Evolutionary conservation across 805 yeast genomes (phyloP).

Genomic region (Hagleromyces aurorensis): DNA sequence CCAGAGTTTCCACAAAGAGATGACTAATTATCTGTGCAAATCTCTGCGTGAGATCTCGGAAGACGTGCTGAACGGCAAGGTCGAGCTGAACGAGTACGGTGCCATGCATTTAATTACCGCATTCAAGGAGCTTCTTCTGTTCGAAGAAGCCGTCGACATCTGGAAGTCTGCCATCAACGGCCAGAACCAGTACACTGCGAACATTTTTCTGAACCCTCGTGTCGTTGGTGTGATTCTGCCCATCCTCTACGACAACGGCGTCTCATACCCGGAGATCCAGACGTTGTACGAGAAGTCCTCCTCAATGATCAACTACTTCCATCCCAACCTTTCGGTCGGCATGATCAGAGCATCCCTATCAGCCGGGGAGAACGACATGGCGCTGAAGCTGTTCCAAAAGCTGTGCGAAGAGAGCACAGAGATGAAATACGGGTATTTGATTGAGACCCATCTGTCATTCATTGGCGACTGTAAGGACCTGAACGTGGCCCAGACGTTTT

Average conservation of each 20-base stretch:
- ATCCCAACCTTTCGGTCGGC: conserved; percentile 51
- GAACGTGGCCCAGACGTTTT: conserved; percentile 62
- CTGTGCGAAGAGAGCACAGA: conserved; percentile 46
- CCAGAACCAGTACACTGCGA: conserved; percentile 18
- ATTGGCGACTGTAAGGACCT: conserved; percentile 73
- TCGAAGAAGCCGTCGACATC: conserved; percentile 55
- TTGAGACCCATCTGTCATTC: conserved; percentile 69
- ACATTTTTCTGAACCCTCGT: conserved; percentile 49
- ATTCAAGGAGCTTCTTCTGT: conserved; percentile 51
- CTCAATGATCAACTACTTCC: conserved; percentile 27
- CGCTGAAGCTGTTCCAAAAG: conserved; percentile 54
- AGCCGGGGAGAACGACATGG: conserved; percentile 57
- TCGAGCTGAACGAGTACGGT: conserved; percentile 43
- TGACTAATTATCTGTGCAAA: conserved; percentile 41
- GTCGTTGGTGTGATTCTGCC: conserved; percentile 66
- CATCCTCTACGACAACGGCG: conserved; percentile 51
- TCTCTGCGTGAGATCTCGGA: conserved; percentile 46
- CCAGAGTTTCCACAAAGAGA: conserved; percentile 46
- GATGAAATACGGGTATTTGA: conserved; percentile 43
- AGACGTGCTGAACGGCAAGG: conserved; percentile 39
- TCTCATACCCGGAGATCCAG: conserved; percentile 54
- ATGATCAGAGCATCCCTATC: conserved; percentile 67
- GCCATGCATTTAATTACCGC: conserved; percentile 51
- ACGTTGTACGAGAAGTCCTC: conserved; percentile 43
- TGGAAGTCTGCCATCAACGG: conserved; percentile 49